Evolutionary conservation across 768 basidiomycete genomes (phyloP).

Genomic region (Neoboletus brunneissimus): DNA sequence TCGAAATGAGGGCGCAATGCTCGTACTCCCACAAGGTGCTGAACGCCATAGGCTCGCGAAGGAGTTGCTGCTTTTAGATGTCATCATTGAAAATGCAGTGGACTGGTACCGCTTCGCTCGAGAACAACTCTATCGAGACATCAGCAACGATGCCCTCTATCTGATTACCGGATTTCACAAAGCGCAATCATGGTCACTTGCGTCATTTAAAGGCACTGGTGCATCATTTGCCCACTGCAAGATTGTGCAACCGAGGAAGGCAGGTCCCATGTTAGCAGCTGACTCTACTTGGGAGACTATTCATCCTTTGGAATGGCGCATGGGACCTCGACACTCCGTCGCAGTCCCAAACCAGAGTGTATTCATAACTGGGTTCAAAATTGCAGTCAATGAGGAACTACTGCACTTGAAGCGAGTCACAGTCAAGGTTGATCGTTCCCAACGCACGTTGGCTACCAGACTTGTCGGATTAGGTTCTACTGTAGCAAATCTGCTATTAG

Average conservation of each 20-base stretch:
- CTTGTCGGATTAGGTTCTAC: not conserved
- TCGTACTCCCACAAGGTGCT: not conserved
- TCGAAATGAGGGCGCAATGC: not conserved
- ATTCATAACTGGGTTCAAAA: slow-evolving; percentile 16
- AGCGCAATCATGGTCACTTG: not conserved
- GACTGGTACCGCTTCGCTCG: not conserved
- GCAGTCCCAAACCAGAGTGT: slow-evolving; percentile 10
- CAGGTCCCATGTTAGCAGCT: not conserved
- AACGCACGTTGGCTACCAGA: not conserved
- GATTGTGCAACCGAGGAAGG: not conserved
- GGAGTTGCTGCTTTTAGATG: not conserved
- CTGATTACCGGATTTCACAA: not conserved
- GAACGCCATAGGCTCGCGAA: not conserved
- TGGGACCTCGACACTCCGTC: not conserved
- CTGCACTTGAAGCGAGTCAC: not conserved
- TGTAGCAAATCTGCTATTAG: not conserved
- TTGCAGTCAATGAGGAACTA: not conserved
- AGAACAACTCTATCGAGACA: not conserved
- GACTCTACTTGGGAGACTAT: not conserved
- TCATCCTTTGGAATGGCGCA: not conserved
- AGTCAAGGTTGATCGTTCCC: not conserved
- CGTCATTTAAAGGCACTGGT: not conserved
- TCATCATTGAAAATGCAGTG: not conserved
- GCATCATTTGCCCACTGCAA: not conserved
- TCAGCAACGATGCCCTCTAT: not conserved